phyloP scores from a whole-genome alignment of 768 basidiomycete species.

The Mycena kentingensis region DNA sequence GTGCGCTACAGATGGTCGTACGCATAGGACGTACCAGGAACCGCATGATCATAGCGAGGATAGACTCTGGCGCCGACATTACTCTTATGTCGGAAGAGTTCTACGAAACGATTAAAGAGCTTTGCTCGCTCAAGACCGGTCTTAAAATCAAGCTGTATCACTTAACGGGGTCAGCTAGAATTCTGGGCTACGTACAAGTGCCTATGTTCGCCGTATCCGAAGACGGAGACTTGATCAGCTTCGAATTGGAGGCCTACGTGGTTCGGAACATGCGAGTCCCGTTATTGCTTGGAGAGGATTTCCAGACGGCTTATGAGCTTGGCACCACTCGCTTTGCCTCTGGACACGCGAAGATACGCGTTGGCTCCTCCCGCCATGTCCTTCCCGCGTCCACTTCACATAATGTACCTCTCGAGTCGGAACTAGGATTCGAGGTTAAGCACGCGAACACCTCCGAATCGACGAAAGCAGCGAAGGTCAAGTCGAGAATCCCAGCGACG shows the following conservation, averaged over 20 bases:
- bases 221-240: constrained; percentile 7
- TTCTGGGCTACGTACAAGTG: constrained; percentile 20
- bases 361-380: not conserved
- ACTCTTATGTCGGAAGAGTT: no score
- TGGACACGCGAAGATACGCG: not conserved
- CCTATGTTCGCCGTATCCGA: not conserved
- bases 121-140: constrained; percentile 2
- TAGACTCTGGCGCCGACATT: no score
- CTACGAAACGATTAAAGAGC: no score
- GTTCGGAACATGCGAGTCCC: constrained; percentile 26
- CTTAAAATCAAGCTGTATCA: constrained; percentile 18
- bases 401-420: no score
- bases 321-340: constrained; percentile 8
- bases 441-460: no score
- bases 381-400: constrained; percentile 7
- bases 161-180: constrained; percentile 4
- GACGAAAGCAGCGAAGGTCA: no score
- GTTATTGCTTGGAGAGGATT: no score
- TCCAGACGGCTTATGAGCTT: constrained; percentile 25
- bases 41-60: no score
- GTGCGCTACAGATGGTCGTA: no score
- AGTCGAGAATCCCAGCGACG: no score
- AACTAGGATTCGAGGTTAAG: constrained; percentile 7
- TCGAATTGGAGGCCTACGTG: constrained; percentile 24
- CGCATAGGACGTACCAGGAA: no score